phyloP scores from a whole-genome alignment of 2,329 filamentous ascomycete genomes.

The Dactylellina sp. region DNA sequence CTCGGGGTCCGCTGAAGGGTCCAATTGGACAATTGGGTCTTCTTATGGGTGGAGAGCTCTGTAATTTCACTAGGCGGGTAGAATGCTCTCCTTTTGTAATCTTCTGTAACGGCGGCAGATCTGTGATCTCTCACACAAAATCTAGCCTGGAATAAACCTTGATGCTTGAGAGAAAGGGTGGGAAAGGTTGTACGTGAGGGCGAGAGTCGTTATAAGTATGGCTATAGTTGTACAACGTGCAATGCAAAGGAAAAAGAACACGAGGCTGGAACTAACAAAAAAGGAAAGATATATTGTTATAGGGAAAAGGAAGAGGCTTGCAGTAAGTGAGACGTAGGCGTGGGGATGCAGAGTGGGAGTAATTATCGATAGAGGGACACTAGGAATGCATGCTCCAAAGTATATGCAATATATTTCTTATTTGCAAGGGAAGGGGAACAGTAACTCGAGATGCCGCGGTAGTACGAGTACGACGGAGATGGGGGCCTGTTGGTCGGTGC shows the following conservation, averaged over 20 bases:
- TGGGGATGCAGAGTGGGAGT: not conserved
- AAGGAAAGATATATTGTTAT: conserved; percentile 10
- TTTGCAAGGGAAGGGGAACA: conserved; percentile 2
- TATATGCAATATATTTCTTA: conserved; percentile 16
- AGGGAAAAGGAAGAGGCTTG: conserved; percentile 1
- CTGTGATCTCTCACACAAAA: conserved; percentile 57
- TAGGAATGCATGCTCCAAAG: conserved; percentile 6
- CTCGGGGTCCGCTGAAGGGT: not conserved
- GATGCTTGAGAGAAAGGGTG: conserved; percentile 6
- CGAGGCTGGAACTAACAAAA: conserved; percentile 12
- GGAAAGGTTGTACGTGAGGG: conserved; percentile 2
- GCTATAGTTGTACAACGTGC: conserved; percentile 33
- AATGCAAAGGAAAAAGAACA: conserved; percentile 15
- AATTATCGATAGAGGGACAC: conserved; percentile 6
- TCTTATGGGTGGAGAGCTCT: conserved; percentile 27
- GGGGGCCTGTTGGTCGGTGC: conserved; percentile 24
- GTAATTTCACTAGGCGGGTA: not conserved
- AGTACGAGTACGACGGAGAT: conserved; percentile 20
- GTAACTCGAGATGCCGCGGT: conserved; percentile 20
- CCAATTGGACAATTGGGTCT: not conserved
- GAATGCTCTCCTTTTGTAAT: conserved; percentile 19
- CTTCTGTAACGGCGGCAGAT: conserved; percentile 26
- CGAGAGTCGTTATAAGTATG: conserved; percentile 1
- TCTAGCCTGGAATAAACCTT: conserved; percentile 47
- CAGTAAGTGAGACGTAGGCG: not conserved